Conservation (phyloP, 306 rosid genomes). For the Ormosia emarginata region DNA sequence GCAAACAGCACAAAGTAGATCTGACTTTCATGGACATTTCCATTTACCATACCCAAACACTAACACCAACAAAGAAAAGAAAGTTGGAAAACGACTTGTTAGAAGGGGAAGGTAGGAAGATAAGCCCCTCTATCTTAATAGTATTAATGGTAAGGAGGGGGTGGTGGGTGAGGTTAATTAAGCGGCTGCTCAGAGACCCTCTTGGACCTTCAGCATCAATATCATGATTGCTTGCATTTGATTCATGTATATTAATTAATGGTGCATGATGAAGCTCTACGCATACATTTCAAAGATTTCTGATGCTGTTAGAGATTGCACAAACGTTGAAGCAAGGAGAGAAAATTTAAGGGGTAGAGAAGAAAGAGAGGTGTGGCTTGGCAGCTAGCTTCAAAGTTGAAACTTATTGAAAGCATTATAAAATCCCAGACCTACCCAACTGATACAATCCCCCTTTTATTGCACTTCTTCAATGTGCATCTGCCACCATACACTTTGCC, state of each 20-base stretch:
- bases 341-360: slow-evolving; percentile 14
- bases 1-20: slow-evolving; percentile 30
- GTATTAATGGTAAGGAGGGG: slow-evolving; percentile 54
- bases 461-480: slow-evolving; percentile 73
- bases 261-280: slow-evolving; percentile 1
- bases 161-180: slow-evolving; percentile 72
- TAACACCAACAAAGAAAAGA: background rate
- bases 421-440: slow-evolving; percentile 84
- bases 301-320: slow-evolving; percentile 18
- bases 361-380: slow-evolving; percentile 11
- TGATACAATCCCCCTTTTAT: slow-evolving; percentile 55
- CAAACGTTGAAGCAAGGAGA: slow-evolving; percentile 32
- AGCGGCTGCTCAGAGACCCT: slow-evolving; percentile 20
- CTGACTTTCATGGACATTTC: slow-evolving; percentile 32
- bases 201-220: slow-evolving; percentile 52
- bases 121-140: slow-evolving; percentile 14
- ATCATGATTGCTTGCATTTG: slow-evolving; percentile 80
- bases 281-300: background rate
- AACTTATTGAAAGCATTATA: slow-evolving; percentile 50
- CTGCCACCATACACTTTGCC: slow-evolving; percentile 63
- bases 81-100: slow-evolving; percentile 22
- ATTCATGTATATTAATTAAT: slow-evolving; percentile 45
- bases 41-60: slow-evolving; percentile 25
- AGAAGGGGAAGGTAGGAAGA: background rate
- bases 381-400: slow-evolving; percentile 9